A percentile compares a stretch with the other conserved stretches of the same genome.
Evolutionary conservation across 306 rosid species (phyloP).

Genomic region (Senna siamea): DNA sequence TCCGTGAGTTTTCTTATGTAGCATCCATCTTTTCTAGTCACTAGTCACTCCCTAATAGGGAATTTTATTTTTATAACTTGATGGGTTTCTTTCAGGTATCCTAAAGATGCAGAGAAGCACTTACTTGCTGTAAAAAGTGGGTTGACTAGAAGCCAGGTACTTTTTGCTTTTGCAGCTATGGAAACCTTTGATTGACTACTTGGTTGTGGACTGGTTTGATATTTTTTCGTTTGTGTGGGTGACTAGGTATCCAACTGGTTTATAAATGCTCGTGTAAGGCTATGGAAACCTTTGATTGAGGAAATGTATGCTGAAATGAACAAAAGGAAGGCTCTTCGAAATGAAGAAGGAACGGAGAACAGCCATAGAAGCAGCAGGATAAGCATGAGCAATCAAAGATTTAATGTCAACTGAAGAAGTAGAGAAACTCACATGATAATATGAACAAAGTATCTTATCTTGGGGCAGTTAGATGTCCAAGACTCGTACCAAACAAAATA

Average conservation of each 20-base stretch:
- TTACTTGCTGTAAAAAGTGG: constrained; percentile 93
- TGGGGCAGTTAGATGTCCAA: constrained; percentile 4
- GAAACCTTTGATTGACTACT: too few relatives aligned
- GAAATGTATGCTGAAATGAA: constrained; percentile 96
- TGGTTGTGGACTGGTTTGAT: too few relatives aligned
- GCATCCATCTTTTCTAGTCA: background rate
- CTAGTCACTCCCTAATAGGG: background rate
- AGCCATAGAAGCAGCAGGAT: constrained; percentile 46
- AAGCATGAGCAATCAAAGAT: constrained; percentile 48
- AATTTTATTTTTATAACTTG: background rate
- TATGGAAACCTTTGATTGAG: constrained; percentile 97
- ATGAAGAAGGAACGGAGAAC: constrained; percentile 42
- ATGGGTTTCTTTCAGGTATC: constrained; percentile 79
- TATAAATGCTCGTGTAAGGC: constrained; percentile 88
- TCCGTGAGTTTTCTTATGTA: constrained; percentile 64
- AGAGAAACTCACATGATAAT: constrained; percentile 10
- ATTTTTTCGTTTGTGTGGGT: background rate
- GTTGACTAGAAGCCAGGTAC: constrained; percentile 88
- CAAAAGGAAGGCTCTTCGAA: constrained; percentile 57
- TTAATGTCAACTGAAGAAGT: constrained; percentile 40
- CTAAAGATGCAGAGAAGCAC: constrained; percentile 97
- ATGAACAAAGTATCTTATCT: background rate
- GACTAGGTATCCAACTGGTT: constrained; percentile 92
- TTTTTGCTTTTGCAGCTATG: background rate
- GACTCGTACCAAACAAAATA: constrained; percentile 11